Evolutionary conservation across 352 stramenopile species (phyloP).

Genomic region (Globisporangium barbulae): DNA sequence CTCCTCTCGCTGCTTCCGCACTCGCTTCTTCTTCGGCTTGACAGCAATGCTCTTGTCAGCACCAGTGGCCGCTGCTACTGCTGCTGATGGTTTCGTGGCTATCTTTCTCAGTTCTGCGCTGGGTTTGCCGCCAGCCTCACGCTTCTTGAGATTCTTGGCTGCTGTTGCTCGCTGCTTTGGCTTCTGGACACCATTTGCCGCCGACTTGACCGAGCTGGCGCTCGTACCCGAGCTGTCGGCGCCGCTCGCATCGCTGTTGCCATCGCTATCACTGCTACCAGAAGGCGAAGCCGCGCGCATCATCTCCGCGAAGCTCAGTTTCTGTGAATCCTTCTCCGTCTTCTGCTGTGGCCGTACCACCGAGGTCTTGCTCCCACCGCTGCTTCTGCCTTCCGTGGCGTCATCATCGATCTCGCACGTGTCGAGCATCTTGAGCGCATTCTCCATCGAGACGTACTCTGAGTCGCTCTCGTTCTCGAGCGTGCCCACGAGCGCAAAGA

Average conservation of each 20-base stretch:
- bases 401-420: background rate
- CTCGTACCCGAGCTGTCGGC: background rate
- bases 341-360: background rate
- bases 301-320: background rate
- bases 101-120: background rate
- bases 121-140: too few relatives aligned
- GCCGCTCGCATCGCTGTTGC: background rate
- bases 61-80: background rate
- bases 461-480: constrained; percentile 2
- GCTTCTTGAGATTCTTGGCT: background rate
- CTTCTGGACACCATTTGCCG: background rate
- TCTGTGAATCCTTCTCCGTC: background rate
- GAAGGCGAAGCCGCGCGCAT: background rate
- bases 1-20: constrained; percentile 12
- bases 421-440: constrained; percentile 12
- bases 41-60: background rate
- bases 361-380: background rate
- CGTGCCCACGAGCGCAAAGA: constrained; percentile 3
- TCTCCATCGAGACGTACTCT: constrained; percentile 7
- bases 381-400: background rate
- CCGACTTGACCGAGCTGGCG: background rate
- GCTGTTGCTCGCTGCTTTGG: background rate
- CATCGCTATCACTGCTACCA: constrained; percentile 1
- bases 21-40: constrained; percentile 16
- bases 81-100: background rate